A percentile compares a stretch with the other conserved stretches of the same genome.
Conservation (phyloP, 2,329 filamentous ascomycete species). For the Berkeleyomyces rouxiae region DNA sequence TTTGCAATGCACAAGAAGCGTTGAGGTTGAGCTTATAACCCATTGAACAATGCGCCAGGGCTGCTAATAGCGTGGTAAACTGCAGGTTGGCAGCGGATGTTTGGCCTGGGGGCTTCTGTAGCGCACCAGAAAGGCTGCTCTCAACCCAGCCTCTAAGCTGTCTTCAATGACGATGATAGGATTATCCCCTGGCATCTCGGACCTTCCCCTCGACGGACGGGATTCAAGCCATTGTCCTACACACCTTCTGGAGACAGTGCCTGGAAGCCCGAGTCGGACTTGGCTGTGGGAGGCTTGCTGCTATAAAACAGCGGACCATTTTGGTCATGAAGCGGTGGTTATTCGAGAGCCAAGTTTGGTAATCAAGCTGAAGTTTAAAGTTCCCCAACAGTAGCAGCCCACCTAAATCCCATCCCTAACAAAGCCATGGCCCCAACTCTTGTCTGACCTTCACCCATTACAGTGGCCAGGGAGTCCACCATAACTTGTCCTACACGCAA, state of each 20-base stretch:
- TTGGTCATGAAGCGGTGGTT: no score
- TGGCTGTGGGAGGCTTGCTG: not conserved
- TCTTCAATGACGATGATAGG: not conserved
- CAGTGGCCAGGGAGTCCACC: not conserved
- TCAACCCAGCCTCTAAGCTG: not conserved
- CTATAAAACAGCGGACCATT: no score
- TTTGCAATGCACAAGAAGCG: slow-evolving; percentile 9
- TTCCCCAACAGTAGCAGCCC: slow-evolving; percentile 12
- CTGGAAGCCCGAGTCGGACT: not conserved
- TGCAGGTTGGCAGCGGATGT: not conserved
- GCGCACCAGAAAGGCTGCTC: not conserved
- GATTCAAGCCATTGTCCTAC: not conserved
- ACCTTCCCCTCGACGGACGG: not conserved
- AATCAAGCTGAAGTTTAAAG: not conserved
- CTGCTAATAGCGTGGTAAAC: not conserved
- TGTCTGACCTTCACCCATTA: not conserved
- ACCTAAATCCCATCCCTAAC: slow-evolving; percentile 6
- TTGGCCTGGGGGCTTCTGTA: not conserved
- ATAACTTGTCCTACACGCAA: not conserved
- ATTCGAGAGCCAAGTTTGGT: not conserved
- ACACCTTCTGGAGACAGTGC: not conserved
- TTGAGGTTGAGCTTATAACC: slow-evolving; percentile 12
- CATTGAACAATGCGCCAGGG: not conserved
- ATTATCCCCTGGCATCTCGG: not conserved
- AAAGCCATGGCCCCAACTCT: slow-evolving; percentile 10